A percentile compares a stretch with the other conserved stretches of the same genome.
phyloP scores from a whole-genome alignment of 768 basidiomycete species.

The Cubamyces lactineus region DNA sequence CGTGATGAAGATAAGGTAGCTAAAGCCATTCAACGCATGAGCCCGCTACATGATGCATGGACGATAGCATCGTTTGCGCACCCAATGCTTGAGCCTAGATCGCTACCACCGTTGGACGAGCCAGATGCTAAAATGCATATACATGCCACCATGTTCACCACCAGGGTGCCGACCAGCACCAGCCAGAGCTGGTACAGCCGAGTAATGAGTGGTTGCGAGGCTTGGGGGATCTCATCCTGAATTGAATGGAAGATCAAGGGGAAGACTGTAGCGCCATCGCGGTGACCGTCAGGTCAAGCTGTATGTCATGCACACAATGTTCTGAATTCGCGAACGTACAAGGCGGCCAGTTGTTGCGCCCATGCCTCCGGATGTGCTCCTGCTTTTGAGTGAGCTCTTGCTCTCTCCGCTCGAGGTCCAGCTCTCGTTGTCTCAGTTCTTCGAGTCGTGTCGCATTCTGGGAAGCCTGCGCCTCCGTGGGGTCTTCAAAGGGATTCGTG shows the following conservation, averaged over 20 bases:
- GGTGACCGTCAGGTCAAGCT: slow-evolving; percentile 2
- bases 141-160: slow-evolving; percentile 90
- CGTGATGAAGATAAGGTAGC: slow-evolving; percentile 80
- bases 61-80: slow-evolving; percentile 39
- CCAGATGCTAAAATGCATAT: slow-evolving; percentile 85
- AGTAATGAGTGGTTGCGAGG: slow-evolving; percentile 76
- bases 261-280: slow-evolving; percentile 59
- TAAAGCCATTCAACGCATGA: slow-evolving; percentile 33
- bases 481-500: slow-evolving; percentile 90
- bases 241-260: slow-evolving; percentile 96
- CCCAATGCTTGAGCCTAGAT: slow-evolving; percentile 84
- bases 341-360: slow-evolving; percentile 92
- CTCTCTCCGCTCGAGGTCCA: slow-evolving; percentile 80
- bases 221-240: slow-evolving; percentile 84
- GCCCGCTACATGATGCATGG: no score
- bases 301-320: not conserved
- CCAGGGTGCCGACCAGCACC: slow-evolving; percentile 75
- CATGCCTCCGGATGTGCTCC: slow-evolving; percentile 71
- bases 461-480: slow-evolving; percentile 41
- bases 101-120: slow-evolving; percentile 71
- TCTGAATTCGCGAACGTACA: slow-evolving; percentile 52
- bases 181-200: slow-evolving; percentile 95
- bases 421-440: slow-evolving; percentile 77
- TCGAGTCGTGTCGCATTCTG: slow-evolving; percentile 50
- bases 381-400: slow-evolving; percentile 69